A percentile compares a stretch with the other conserved stretches of the same genome.
Evolutionary conservation across 2,329 filamentous ascomycete genomes (phyloP).

Genomic region (Apiospora koreana): DNA sequence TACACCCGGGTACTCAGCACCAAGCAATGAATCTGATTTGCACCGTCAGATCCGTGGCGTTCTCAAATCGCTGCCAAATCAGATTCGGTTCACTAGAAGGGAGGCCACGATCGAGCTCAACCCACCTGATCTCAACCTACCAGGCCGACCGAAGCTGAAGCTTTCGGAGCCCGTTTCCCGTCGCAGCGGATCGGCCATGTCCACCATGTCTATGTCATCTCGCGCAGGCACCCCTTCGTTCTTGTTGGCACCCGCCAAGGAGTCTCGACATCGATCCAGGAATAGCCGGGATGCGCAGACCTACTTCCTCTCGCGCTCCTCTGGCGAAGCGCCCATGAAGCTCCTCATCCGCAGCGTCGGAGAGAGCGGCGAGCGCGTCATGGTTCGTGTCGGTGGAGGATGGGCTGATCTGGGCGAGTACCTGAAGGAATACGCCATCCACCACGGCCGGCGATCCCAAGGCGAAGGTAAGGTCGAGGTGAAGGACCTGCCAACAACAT

Average conservation of each 20-base stretch:
- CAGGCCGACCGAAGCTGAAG: conserved; percentile 43
- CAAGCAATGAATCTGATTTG: conserved; percentile 63
- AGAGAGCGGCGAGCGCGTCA: conserved; percentile 86
- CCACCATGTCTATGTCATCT: conserved; percentile 41
- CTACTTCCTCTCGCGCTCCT: conserved; percentile 85
- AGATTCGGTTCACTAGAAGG: conserved; percentile 71
- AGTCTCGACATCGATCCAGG: conserved; percentile 47
- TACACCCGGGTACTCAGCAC: conserved; percentile 26
- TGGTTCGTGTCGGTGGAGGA: conserved; percentile 97
- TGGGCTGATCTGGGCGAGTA: conserved; percentile 98
- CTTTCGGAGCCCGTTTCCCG: conserved; percentile 40
- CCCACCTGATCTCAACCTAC: conserved; percentile 58
- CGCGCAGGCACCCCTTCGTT: conserved; percentile 53
- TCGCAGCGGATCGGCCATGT: conserved; percentile 51
- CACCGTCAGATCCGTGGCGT: conserved; percentile 81
- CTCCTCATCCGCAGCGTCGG: conserved; percentile 92
- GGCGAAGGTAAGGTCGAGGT: conserved; percentile 60
- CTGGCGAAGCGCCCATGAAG: conserved; percentile 86
- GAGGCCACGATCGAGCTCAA: conserved; percentile 55
- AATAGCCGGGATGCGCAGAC: conserved; percentile 77
- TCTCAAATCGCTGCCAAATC: conserved; percentile 74
- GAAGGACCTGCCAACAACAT: conserved; percentile 46
- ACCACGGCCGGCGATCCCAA: conserved; percentile 76
- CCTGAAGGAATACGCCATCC: conserved; percentile 86
- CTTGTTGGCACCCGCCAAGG: conserved; percentile 64